These are phyloP conservation scores for Yamadazyma akitaensis DNA, from an alignment of 805 yeast species.

Conservation along the genomic window DNA sequence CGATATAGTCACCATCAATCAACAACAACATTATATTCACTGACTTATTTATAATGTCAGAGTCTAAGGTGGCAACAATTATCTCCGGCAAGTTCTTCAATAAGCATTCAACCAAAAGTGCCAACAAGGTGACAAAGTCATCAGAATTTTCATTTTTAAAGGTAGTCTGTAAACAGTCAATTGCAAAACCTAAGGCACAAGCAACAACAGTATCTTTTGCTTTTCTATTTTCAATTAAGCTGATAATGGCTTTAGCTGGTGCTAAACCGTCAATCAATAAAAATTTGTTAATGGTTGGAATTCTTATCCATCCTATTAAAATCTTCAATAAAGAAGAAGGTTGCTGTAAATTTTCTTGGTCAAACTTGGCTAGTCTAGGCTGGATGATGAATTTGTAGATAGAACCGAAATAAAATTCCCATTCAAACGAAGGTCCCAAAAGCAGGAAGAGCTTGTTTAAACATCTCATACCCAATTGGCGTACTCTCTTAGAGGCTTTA, in stretches of 20 bases:
- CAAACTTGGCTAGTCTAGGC: slow-evolving; percentile 68
- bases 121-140: slow-evolving; percentile 44
- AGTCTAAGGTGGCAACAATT: slow-evolving; percentile 38
- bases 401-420: slow-evolving; percentile 49
- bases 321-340: slow-evolving; percentile 74
- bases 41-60: slow-evolving; percentile 50
- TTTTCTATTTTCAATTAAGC: slow-evolving; percentile 48
- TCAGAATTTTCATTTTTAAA: slow-evolving; percentile 43
- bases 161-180: slow-evolving; percentile 37
- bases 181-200: slow-evolving; percentile 53
- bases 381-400: slow-evolving; percentile 54
- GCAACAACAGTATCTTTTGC: slow-evolving; percentile 67
- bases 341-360: slow-evolving; percentile 75
- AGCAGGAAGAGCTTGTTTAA: slow-evolving; percentile 53
- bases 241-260: slow-evolving; percentile 54
- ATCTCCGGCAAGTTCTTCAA: slow-evolving; percentile 50
- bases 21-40: slow-evolving; percentile 50
- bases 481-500: slow-evolving; percentile 53
- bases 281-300: slow-evolving; percentile 45
- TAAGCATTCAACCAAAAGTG: slow-evolving; percentile 57
- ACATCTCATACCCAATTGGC: slow-evolving; percentile 67
- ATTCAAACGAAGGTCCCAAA: slow-evolving; percentile 49
- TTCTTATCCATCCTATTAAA: slow-evolving; percentile 52
- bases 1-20: slow-evolving; percentile 56
- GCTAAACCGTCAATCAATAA: slow-evolving; percentile 54